Evolutionary conservation across 23 red algal species (phyloP), one percentile per base, ranked within the genome.

Genomic region (Gracilaria vermiculophylla): DNA sequence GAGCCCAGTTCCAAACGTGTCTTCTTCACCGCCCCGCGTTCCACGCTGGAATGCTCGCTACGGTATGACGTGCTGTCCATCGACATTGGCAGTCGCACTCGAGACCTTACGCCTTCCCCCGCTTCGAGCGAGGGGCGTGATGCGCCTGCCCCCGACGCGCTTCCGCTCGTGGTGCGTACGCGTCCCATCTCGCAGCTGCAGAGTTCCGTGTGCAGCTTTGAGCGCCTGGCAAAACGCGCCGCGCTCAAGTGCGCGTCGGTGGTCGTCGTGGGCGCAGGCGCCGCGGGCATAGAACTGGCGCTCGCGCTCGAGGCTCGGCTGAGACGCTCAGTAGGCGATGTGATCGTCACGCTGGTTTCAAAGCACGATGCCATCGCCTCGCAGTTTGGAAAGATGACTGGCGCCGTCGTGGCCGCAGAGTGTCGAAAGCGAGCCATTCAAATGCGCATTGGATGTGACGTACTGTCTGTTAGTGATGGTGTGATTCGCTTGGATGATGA

Each of bases 251-350:
- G 53, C 15, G 52, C 79, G 19, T 77, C 33, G 40, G 89, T 88
- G 20, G 57, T 93, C 17, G 80, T 97, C 0, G 67, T 88, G 11
- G 94, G 94, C 45, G 94, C 80, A 10, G 88, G 94, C 15, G 73
- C 81, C n/a, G 94, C 94, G 5, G 94, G 94, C 17, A 53, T 93
- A 13, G 94, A 97, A 41, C 88, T 97, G 2, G 88, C 88, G 15
- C 67, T 97, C n/a, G 89, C 82, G 45, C 52, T 92, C 14, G 49
- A 82, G n/a, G 90, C 78, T 23, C 88, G 90, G 4, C 27, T 97
- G n/a, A 67, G 35, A 25, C 79, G 69, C 29, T 72, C 44, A 2
- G 13, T 53, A 27, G 40, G 34, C 45, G 44, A 94, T 48, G 28
- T 43, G 35, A 28, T 69, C 35, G 43, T 94, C 33, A 69, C 69